These are phyloP conservation scores for Hypericum perforatum DNA, from an alignment of 345 rosid species.

Conservation along the genomic window DNA sequence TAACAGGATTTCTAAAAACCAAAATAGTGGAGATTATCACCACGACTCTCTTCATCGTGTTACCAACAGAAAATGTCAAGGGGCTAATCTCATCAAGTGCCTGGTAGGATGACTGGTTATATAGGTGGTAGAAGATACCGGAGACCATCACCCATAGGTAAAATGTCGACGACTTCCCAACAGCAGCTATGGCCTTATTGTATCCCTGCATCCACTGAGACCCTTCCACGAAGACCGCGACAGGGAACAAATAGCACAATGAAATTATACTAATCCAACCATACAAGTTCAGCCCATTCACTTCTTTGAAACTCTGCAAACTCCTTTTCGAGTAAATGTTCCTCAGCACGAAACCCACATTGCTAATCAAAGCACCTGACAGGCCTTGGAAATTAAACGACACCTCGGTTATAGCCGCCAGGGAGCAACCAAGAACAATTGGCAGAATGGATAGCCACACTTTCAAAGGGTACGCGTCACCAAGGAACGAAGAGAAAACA, in stretches of 20 bases:
- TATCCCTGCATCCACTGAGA: conserved; percentile 85
- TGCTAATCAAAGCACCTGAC: conserved; percentile 92
- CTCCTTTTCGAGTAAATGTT: conserved; percentile 84
- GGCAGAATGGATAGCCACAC: conserved; percentile 94
- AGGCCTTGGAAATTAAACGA: conserved; percentile 77
- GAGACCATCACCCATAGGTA: conserved; percentile 86
- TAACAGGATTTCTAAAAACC: conserved; percentile 89
- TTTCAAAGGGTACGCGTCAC: conserved; percentile 69
- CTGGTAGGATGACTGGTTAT: conserved; percentile 85
- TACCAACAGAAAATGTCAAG: conserved; percentile 78
- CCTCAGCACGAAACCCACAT: conserved; percentile 78
- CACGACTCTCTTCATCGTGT: conserved; percentile 91
- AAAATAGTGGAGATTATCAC: conserved; percentile 82
- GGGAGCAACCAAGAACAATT: conserved; percentile 84
- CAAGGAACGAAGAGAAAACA: conserved; percentile 77
- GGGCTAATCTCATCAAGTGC: conserved; percentile 96
- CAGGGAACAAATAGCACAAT: conserved; percentile 65
- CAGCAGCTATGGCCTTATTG: conserved; percentile 55
- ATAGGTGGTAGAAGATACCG: conserved; percentile 81
- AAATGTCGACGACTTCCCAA: conserved; percentile 58
- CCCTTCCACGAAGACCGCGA: conserved; percentile 80
- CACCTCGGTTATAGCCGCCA: conserved; percentile 91
- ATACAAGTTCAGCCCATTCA: conserved; percentile 75
- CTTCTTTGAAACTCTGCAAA: conserved; percentile 72
- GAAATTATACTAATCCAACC: conserved; percentile 80